Evolutionary conservation across 768 basidiomycete species (phyloP).

Genomic region (Calocera viscosa): DNA sequence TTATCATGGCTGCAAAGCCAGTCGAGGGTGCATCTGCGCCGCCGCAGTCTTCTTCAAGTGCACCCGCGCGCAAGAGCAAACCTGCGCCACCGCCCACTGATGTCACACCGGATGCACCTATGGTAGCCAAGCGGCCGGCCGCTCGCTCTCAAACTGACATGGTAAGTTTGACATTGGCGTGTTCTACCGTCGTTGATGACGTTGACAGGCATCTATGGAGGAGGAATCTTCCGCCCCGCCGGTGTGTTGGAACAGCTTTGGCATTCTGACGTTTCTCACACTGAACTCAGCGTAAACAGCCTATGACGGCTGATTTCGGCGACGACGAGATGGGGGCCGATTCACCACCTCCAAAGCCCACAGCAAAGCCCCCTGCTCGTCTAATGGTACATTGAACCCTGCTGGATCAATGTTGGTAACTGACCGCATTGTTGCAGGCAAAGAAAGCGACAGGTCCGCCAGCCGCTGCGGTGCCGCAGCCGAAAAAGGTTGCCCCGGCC

Average conservation of each 20-base stretch:
- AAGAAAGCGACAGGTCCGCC: conserved; percentile 17
- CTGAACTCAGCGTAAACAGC: not conserved
- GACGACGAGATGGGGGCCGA: not conserved
- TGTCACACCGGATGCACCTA: too few species aligned
- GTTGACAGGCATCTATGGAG: not conserved
- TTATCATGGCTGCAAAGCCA: conserved; percentile 65
- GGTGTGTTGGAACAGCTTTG: not conserved
- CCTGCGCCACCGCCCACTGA: too few species aligned
- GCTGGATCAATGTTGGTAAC: not conserved
- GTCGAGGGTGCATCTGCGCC: conserved; percentile 23
- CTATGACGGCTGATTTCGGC: not conserved
- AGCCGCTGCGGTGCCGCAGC: conserved; percentile 22
- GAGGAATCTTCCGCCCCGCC: not conserved
- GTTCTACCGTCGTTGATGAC: too few species aligned
- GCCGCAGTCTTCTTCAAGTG: conserved; percentile 29
- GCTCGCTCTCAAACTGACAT: too few species aligned
- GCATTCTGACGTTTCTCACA: not conserved
- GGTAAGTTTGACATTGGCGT: too few species aligned
- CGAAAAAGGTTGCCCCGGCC: conserved; percentile 29
- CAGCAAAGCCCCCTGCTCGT: conserved; percentile 17
- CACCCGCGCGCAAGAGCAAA: not conserved
- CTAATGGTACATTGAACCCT: not conserved
- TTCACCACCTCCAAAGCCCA: conserved; percentile 10
- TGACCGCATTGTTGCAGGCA: not conserved
- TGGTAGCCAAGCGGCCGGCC: too few species aligned